Base-by-base conservation (phyloP, 2,329 filamentous ascomycete genomes). In the Triangularia verruculosa region DNA sequence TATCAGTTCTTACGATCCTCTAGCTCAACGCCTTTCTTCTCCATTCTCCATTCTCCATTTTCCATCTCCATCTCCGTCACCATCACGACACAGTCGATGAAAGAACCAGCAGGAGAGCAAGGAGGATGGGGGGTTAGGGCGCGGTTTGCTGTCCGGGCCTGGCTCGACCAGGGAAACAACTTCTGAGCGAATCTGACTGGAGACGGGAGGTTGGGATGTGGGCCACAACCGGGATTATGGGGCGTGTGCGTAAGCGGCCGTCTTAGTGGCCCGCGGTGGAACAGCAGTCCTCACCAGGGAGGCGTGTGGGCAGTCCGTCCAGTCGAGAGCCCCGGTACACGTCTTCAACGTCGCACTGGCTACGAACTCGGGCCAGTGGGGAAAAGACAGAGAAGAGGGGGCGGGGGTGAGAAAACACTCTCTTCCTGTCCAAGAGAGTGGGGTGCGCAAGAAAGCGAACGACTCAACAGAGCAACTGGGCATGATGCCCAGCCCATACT, bases 91-190 rank as follows among this genome's bases (percentile, higher is more conserved):
- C n/a, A n/a, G n/a, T n/a, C n/a, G n/a, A n/a, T n/a, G n/a, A n/a
- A n/a, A 53, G 17, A 54, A n/a, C 12, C 20, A 25, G n/a, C 25
- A 12, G 5, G 54, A 9, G 11, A 34, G 28, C 20, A 22, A 34
- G 28, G 6, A 53, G 47, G 47, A 24, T 54, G 51, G 51, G 51
- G 51, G 59, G 52, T 56, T 61, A 47, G 59, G 59, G 32, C 51
- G 32, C 59, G 67, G 66, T 68, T 69, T 68, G 67, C 39, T 69
- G 65, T 65, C 63, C 62, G 57, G 66, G 63, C 66, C 66, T 66
- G 53, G 64, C 63, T 65, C 52, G 65, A 62, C 64, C 67, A 64
- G 62, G 65, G 62, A 67, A 47, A 67, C 61, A 28, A 62, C 65
- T 61, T 58, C 61, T 62, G 63, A 67, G 63, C 61, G 39, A 64